Conservation (phyloP, 192 early-diverging fungal genomes). For the Backusella tarrabulga region DNA sequence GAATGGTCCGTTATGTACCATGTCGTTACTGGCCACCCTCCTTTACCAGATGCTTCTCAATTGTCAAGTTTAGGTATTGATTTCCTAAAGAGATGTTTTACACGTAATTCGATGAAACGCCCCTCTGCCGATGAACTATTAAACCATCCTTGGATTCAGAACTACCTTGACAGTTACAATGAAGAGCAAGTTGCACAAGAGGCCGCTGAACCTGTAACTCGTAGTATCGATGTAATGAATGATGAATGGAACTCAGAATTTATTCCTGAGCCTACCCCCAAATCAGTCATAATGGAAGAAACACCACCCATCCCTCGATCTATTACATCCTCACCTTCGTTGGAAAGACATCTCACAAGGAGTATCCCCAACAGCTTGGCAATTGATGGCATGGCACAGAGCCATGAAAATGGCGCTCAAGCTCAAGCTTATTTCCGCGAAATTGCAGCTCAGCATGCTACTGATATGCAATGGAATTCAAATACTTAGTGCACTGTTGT, state of each 20-base stretch:
- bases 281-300: not conserved
- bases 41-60: slow-evolving; percentile 69
- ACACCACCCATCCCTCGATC: not conserved
- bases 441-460: slow-evolving; percentile 14
- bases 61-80: slow-evolving; percentile 66
- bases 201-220: not conserved
- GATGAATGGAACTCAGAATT: not conserved
- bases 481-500: not conserved
- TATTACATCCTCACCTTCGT: not conserved
- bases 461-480: slow-evolving; percentile 10
- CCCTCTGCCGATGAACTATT: slow-evolving; percentile 76
- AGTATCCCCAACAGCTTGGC: slow-evolving; percentile 26
- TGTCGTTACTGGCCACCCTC: slow-evolving; percentile 73
- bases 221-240: not conserved
- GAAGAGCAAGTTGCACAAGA: not conserved
- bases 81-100: slow-evolving; percentile 81
- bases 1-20: slow-evolving; percentile 96
- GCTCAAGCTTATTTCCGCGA: slow-evolving; percentile 24
- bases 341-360: slow-evolving; percentile 4
- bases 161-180: slow-evolving; percentile 29
- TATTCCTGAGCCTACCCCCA: not conserved
- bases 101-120: slow-evolving; percentile 62
- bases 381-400: slow-evolving; percentile 17
- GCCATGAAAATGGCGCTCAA: slow-evolving; percentile 16
- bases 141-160: slow-evolving; percentile 68